Evolutionary conservation across 2,329 filamentous ascomycete genomes (phyloP).

Genomic region (Zymoseptoria crescenta): DNA sequence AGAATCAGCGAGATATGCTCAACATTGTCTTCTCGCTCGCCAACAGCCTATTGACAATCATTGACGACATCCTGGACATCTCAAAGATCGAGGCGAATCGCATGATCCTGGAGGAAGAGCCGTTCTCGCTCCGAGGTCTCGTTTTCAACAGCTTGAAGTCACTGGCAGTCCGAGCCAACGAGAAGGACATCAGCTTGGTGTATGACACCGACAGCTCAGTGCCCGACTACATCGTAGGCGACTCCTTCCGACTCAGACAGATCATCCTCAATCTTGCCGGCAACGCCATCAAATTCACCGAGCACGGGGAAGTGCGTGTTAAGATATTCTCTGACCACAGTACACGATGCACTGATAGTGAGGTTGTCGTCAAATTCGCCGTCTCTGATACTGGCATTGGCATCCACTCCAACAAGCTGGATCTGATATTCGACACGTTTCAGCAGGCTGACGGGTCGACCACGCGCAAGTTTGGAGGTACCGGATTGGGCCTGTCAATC

Average conservation of each 20-base stretch:
- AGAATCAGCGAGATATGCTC: slow-evolving; percentile 95
- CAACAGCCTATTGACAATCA: slow-evolving; percentile 93
- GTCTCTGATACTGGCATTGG: slow-evolving; percentile 96
- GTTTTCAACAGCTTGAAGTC: slow-evolving; percentile 98
- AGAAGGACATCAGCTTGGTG: slow-evolving; percentile 85
- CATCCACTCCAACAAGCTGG: slow-evolving; percentile 89
- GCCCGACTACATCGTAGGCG: slow-evolving; percentile 89
- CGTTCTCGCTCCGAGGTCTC: slow-evolving; percentile 85
- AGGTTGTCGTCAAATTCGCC: slow-evolving; percentile 92
- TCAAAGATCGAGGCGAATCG: slow-evolving; percentile 84
- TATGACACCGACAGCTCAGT: slow-evolving; percentile 91
- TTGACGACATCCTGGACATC: slow-evolving; percentile 69
- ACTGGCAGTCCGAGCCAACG: slow-evolving; percentile 91
- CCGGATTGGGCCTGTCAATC: slow-evolving; percentile 86
- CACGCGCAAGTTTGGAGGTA: slow-evolving; percentile 91
- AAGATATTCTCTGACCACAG: slow-evolving; percentile 70
- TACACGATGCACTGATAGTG: slow-evolving; percentile 58
- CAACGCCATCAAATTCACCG: slow-evolving; percentile 98
- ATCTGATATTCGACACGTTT: slow-evolving; percentile 97
- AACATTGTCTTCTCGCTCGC: slow-evolving; percentile 96
- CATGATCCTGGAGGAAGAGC: slow-evolving; percentile 97
- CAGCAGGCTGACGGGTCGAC: slow-evolving; percentile 97
- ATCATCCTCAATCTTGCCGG: slow-evolving; percentile 96
- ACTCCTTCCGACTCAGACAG: slow-evolving; percentile 91
- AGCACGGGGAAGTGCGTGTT: slow-evolving; percentile 90